A percentile compares a stretch with the other conserved stretches of the same genome.
phyloP scores from a whole-genome alignment of 2,329 filamentous ascomycete genomes.

The Xylariaceae sp. region DNA sequence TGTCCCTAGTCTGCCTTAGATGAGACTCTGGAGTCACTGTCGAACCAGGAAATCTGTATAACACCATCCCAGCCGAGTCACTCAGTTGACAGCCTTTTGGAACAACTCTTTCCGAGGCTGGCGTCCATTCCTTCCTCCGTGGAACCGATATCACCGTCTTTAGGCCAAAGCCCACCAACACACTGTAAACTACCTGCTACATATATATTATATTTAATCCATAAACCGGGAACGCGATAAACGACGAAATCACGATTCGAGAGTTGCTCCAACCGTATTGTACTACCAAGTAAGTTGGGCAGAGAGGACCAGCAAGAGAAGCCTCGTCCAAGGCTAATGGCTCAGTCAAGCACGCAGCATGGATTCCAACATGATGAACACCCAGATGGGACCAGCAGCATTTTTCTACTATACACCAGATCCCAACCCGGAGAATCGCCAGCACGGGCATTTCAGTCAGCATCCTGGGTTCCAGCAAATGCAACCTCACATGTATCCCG shows the following conservation, averaged over 20 bases:
- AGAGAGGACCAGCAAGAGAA: slow-evolving; percentile 10
- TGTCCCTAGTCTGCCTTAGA: slow-evolving; percentile 18
- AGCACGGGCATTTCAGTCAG: slow-evolving; percentile 73
- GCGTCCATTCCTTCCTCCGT: slow-evolving; percentile 33
- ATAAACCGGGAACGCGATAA: slow-evolving; percentile 23
- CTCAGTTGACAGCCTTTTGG: slow-evolving; percentile 27
- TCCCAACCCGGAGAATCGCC: slow-evolving; percentile 66
- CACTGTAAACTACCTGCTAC: slow-evolving; percentile 29
- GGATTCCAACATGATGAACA: slow-evolving; percentile 59
- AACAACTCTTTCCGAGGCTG: slow-evolving; percentile 22
- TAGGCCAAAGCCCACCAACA: slow-evolving; percentile 33
- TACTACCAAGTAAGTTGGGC: slow-evolving; percentile 31
- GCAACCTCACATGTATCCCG: slow-evolving; percentile 51
- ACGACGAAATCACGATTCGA: slow-evolving; percentile 10
- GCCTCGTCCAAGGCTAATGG: slow-evolving; percentile 24
- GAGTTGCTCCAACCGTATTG: slow-evolving; percentile 19
- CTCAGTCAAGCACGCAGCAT: slow-evolving; percentile 46
- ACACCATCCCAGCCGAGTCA: slow-evolving; percentile 28
- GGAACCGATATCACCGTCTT: slow-evolving; percentile 36
- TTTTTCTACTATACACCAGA: slow-evolving; percentile 90
- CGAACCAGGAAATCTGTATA: slow-evolving; percentile 29
- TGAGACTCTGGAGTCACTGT: slow-evolving; percentile 24
- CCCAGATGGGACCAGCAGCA: slow-evolving; percentile 67
- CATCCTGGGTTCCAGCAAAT: slow-evolving; percentile 56
- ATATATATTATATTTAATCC: slow-evolving; percentile 33